A percentile compares a stretch with the other conserved stretches of the same genome.
These are phyloP conservation scores for Metarhizium humberi DNA, from an alignment of 2,329 filamentous ascomycete species.

Conservation along the genomic window DNA sequence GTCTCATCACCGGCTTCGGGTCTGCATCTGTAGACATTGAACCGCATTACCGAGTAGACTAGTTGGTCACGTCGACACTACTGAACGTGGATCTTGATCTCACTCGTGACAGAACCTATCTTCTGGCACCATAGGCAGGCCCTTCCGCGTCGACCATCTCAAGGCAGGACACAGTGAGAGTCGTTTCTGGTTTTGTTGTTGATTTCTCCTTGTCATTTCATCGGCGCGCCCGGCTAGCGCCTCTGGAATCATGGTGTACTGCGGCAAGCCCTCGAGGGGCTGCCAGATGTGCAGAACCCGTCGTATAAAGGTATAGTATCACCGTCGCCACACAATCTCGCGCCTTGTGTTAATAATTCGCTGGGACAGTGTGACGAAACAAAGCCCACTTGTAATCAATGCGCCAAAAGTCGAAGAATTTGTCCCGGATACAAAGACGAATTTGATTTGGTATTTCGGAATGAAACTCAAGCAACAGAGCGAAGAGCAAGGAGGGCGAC, in stretches of 20 bases:
- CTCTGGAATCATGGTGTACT: conserved; percentile 47
- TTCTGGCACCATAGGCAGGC: not conserved
- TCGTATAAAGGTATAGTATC: conserved; percentile 54
- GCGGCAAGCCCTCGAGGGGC: conserved; percentile 56
- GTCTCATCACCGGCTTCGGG: not conserved
- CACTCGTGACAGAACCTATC: not conserved
- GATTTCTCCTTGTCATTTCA: not conserved
- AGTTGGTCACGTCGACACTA: not conserved
- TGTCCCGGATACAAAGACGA: conserved; percentile 63
- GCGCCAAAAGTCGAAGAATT: conserved; percentile 50
- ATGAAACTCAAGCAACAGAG: conserved; percentile 61
- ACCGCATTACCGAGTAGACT: not conserved
- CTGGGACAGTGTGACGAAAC: conserved; percentile 52
- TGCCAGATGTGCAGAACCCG: conserved; percentile 68
- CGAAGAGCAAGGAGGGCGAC: conserved; percentile 49
- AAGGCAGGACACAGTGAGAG: not conserved
- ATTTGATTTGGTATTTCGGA: conserved; percentile 63
- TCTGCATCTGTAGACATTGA: not conserved
- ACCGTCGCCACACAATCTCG: too few species aligned
- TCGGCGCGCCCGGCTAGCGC: not conserved
- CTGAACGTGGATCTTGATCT: not conserved
- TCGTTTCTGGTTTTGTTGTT: not conserved
- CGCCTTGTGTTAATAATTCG: not conserved
- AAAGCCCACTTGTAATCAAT: conserved; percentile 57
- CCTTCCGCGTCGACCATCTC: not conserved